Base-by-base conservation (phyloP, 208 protist genomes). In the Acanthamoeba castellanii region DNA sequence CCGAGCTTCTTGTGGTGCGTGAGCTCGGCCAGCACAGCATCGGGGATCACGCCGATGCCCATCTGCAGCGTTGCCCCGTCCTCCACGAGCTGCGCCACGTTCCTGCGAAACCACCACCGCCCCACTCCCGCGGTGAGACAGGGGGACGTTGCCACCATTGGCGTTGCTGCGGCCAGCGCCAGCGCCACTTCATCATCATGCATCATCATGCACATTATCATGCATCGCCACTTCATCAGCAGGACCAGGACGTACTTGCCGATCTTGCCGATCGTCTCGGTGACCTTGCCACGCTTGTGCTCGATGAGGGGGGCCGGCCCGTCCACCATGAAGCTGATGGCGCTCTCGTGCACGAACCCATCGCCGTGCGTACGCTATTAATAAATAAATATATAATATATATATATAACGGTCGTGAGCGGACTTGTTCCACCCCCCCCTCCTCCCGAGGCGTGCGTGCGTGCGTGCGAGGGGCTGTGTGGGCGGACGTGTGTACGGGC, bases 1-100 rank as follows among this genome's bases (percentile, higher is more conserved):
- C 97, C 97, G 3, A 98, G 95, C 57, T 96, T 70, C 30, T 95
- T 66, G 50, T 64, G 82, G 30, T 72, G 52, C 11, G n/a, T 37
- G 11, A 98, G 85, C 6, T 68, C 47, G 13, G 47, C 16, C 20
- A 97, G 81, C 3, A 96, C 95, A n/a, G 96, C 96, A 47, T 97
- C 92, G 59, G 97, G 97, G 42, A 98, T 96, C 32, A 25, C 72
- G 22, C 97, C 97, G 85, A 98, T 96, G 37, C 97, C 97, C 87
- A 98, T 96, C 91, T 98, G 97, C 0, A 98, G 42, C 16, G 82
- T 95, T 7, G 96, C 66, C n/a, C 96, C 93, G 89, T 98, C 95
- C 37, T 72, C 66, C 47, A 98, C 97, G 9, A 98, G 61, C 4
- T 13, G 27, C 9, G 97, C 96, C 14, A 97, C 70, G 59, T 97